Base-by-base conservation (phyloP, 805 yeast species). In the Zygosaccharomyces gambellarensis region DNA sequence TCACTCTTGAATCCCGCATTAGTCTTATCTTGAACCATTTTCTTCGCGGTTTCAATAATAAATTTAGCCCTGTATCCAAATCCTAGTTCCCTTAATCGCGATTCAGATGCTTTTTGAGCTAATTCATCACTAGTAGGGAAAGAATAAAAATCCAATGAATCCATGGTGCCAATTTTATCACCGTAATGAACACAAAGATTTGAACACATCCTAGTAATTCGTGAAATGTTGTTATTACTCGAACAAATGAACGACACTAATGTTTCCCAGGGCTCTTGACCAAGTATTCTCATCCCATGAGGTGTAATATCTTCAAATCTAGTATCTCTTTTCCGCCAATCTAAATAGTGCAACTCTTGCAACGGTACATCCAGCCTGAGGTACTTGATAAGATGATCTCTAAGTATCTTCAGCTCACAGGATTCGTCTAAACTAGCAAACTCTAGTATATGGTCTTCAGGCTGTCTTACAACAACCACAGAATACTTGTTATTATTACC, bases 241-340 rank as follows among this genome's bases (percentile, higher is more conserved):
- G 96, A 88, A 69, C 98, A 94, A 9, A 94, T 94, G 56, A 92
- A 94, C 2, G 94, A 86, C 17, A 92, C 71, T 40, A 90, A 71
- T 39, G 92, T 89, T 58, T 94, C 99, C 98, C 98, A 94, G 0
- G 99, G 98, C 55, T 92, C 97, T 65, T 94, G 98, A 32, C 90
- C 75, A 25, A 94, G 74, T 54, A 92, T 88, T 28, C 99, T 71
- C 17, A 92, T 82, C 0, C 97, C 98, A 3, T 72, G 72, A 48
- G 64, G 54, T 4, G 70, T 46, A 46, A 62, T 63, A 44, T 64
- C 67, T 41, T 63, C 64, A 59, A 82, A 84, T 19, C 71, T 66
- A 17, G 71, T 44, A 62, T 89, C 95, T 17, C 68, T 74, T 0
- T 54, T 49, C 2, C 74, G 56, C 97, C 98, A 90, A 17, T 76